These are phyloP conservation scores for Sophora flavescens DNA, from an alignment of 306 rosid genomes.

Conservation along the genomic window DNA sequence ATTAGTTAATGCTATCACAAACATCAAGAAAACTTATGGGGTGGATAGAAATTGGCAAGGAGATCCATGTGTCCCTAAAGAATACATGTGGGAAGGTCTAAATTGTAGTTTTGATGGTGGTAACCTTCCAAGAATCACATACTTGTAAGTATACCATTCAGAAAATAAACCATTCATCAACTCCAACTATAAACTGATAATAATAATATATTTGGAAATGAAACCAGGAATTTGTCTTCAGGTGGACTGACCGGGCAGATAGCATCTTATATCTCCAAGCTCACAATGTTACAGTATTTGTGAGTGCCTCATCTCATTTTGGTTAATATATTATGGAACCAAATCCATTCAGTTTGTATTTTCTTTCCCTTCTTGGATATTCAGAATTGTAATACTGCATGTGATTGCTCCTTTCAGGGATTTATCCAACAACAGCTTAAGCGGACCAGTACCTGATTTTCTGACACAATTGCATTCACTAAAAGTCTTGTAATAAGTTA, in stretches of 20 bases:
- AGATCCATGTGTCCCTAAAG: conserved; percentile 64
- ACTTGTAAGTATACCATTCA: conserved; percentile 53
- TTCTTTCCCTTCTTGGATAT: neutral
- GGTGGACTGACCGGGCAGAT: conserved; percentile 51
- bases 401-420: conserved; percentile 44
- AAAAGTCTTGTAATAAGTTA: conserved; percentile 49
- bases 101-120: conserved; percentile 47
- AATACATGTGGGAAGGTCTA: conserved; percentile 63
- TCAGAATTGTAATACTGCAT: conserved; percentile 10
- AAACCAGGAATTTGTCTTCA: conserved; percentile 50
- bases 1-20: conserved; percentile 60
- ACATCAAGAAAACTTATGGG: conserved; percentile 57
- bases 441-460: conserved; percentile 41
- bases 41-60: conserved; percentile 66
- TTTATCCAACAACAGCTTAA: conserved; percentile 53
- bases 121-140: conserved; percentile 54
- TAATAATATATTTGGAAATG: neutral
- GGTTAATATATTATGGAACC: neutral
- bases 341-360: neutral
- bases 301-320: conserved; percentile 32
- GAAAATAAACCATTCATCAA: neutral
- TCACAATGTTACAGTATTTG: conserved; percentile 48
- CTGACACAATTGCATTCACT: conserved; percentile 33
- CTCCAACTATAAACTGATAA: neutral
- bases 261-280: conserved; percentile 37